These are phyloP conservation scores for Cadophora malorum DNA, from an alignment of 2,329 filamentous ascomycete species.

Conservation along the genomic window DNA sequence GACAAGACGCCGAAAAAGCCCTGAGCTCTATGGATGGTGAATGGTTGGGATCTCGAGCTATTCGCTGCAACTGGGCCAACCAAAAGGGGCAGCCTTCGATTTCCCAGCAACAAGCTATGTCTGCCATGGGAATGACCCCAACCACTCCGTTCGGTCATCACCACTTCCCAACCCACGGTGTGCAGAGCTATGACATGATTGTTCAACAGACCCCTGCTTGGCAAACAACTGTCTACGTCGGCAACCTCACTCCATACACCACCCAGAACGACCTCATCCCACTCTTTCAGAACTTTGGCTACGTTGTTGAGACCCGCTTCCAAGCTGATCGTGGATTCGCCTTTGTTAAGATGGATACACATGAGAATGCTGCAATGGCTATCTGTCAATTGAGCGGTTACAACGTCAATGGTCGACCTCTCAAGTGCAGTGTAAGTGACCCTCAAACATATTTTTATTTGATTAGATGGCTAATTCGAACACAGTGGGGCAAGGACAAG, in stretches of 20 bases:
- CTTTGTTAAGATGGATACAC: constrained; percentile 98
- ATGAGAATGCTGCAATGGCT: constrained; percentile 97
- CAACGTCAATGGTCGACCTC: constrained; percentile 93
- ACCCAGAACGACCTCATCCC: constrained; percentile 97
- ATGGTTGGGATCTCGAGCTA: constrained; percentile 97
- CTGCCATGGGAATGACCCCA: constrained; percentile 96
- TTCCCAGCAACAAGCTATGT: constrained; percentile 96
- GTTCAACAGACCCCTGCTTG: constrained; percentile 92
- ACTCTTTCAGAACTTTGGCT: constrained; percentile 98
- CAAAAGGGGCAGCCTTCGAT: constrained; percentile 99
- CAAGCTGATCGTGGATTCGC: constrained; percentile 97
- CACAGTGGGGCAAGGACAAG: constrained; percentile 98
- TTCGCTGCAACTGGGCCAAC: constrained; percentile 99
- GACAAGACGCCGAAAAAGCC: constrained; percentile 92
- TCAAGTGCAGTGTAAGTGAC: constrained; percentile 95
- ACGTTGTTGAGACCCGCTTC: constrained; percentile 95
- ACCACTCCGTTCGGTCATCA: constrained; percentile 96
- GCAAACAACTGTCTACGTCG: constrained; percentile 99
- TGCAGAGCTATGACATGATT: constrained; percentile 98
- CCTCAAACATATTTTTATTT: constrained; percentile 20
- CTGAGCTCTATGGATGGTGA: constrained; percentile 98
- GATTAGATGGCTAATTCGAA: constrained; percentile 45
- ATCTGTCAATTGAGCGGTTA: constrained; percentile 98
- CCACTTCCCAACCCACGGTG: constrained; percentile 95
- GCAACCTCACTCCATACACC: constrained; percentile 97